These are phyloP conservation scores for Mortierella sp. DNA, from an alignment of 371 early-diverging fungal genomes.

Conservation along the genomic window DNA sequence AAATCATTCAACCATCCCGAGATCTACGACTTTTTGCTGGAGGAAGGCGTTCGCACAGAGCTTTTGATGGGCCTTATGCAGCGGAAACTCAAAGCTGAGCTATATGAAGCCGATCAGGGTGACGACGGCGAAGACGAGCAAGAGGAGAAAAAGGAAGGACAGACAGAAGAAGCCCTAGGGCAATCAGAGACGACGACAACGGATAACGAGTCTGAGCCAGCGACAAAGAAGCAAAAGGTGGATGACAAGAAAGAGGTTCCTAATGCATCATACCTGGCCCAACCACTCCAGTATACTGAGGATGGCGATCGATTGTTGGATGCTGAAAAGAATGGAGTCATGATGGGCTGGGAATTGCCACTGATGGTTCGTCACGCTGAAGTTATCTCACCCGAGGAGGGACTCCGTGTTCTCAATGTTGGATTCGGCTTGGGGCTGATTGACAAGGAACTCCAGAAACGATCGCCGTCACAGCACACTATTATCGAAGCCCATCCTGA, in stretches of 20 bases:
- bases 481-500: conserved; percentile 98
- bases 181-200: neutral
- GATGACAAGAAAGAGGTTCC: conserved; percentile 59
- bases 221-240: conserved; percentile 37
- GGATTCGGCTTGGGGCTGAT: conserved; percentile 97
- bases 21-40: conserved; percentile 79
- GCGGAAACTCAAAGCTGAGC: conserved; percentile 40
- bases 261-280: conserved; percentile 83
- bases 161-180: neutral
- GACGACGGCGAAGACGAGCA: conserved; percentile 58
- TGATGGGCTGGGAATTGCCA: conserved; percentile 99
- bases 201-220: conserved; percentile 14
- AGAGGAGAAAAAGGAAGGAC: conserved; percentile 43
- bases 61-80: conserved; percentile 69
- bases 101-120: conserved; percentile 52
- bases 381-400: conserved; percentile 79
- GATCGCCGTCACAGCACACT: conserved; percentile 79
- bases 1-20: conserved; percentile 63
- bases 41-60: conserved; percentile 90
- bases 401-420: conserved; percentile 76
- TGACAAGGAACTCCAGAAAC: conserved; percentile 84
- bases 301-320: conserved; percentile 86
- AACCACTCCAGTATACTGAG: conserved; percentile 77
- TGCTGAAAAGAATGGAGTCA: conserved; percentile 91
- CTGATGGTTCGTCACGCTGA: conserved; percentile 92